phyloP scores from a whole-genome alignment of 306 rosid genomes.

The Cicer cuneatum region DNA sequence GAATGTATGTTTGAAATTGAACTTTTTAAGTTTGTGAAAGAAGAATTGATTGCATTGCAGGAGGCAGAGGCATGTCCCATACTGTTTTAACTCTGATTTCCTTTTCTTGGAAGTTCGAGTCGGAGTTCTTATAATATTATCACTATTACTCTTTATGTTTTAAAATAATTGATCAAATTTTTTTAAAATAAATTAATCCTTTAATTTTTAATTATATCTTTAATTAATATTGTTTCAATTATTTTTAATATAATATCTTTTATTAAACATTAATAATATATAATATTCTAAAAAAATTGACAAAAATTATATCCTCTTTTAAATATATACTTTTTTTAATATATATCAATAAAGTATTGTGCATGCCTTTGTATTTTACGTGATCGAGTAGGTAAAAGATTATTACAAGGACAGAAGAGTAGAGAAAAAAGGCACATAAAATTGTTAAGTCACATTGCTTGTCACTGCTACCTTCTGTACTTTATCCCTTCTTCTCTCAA shows the following conservation, averaged over 20 bases:
- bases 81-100: conserved; percentile 32
- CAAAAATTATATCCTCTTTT: no score
- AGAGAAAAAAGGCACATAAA: conserved; percentile 40
- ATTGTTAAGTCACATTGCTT: conserved; percentile 74
- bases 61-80: conserved; percentile 42
- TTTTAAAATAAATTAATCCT: no score
- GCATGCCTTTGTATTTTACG: conserved; percentile 60
- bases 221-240: no score
- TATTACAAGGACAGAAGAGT: conserved; percentile 46
- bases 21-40: conserved; percentile 33
- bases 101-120: conserved; percentile 43
- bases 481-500: conserved; percentile 58
- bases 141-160: no score
- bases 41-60: conserved; percentile 25
- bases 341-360: no score
- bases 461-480: conserved; percentile 50
- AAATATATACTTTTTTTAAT: no score
- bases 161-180: no score
- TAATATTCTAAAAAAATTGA: no score
- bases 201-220: no score
- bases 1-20: not conserved
- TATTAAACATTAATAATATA: no score
- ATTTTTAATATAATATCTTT: no score
- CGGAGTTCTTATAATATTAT: conserved; percentile 41
- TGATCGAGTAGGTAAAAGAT: conserved; percentile 79